These are phyloP conservation scores for Apocynum venetum DNA, from an alignment of 257 asterid species.

Conservation along the genomic window DNA sequence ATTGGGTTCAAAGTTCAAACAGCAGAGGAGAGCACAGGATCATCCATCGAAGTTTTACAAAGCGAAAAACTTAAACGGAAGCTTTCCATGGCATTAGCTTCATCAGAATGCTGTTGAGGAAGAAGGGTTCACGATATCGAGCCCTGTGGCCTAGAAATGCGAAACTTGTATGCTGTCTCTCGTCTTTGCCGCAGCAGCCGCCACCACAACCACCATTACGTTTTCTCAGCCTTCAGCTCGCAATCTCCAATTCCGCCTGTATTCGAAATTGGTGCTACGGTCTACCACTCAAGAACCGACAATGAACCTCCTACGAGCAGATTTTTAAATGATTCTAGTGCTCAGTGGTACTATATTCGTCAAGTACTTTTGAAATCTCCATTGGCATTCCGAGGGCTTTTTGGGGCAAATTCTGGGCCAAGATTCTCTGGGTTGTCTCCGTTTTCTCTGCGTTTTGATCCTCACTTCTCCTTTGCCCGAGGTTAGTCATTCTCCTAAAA, in stretches of 20 bases:
- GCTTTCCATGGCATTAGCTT: neutral
- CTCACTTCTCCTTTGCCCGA: constrained; percentile 41
- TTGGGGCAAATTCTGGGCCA: constrained; percentile 23
- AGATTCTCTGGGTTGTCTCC: constrained; percentile 21
- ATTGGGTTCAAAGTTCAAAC: neutral
- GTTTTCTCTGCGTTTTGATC: constrained; percentile 23
- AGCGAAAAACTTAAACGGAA: neutral
- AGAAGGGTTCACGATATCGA: neutral
- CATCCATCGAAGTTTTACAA: neutral
- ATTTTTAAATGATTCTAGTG: neutral
- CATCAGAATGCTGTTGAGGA: neutral
- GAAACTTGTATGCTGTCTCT: constrained; percentile 45
- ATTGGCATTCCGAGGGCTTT: constrained; percentile 19
- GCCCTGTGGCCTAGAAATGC: constrained; percentile 30
- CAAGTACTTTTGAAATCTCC: constrained; percentile 10
- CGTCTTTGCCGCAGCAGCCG: constrained; percentile 43
- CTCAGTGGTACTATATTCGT: neutral
- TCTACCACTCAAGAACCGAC: neutral
- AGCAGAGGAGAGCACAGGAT: neutral
- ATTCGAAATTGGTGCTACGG: constrained; percentile 20
- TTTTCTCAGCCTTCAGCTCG: constrained; percentile 25
- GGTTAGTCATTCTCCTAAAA: constrained; percentile 28
- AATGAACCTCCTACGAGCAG: neutral
- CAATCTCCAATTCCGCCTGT: neutral
- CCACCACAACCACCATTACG: constrained; percentile 20